Percentiles rank a stretch among this genome's conserved stretches.
Conservation (phyloP, 345 rosid species). For the Populus nigra region DNA sequence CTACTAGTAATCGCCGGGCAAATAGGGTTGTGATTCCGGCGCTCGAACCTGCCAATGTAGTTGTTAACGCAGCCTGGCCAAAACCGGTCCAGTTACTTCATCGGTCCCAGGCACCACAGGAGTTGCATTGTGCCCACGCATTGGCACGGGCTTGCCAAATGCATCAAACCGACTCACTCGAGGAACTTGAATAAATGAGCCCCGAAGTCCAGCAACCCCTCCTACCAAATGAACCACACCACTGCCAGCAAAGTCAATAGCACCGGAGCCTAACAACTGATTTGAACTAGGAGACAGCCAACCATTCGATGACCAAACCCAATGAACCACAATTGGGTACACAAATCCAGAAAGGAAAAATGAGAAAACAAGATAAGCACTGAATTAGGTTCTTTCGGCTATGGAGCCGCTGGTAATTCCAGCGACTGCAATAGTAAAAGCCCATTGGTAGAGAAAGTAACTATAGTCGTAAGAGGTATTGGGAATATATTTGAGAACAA, state of each 20-base stretch:
- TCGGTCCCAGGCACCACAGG: conserved; percentile 54
- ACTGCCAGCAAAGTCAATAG: conserved; percentile 62
- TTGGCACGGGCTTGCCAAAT: conserved; percentile 43
- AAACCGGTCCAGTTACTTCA: conserved; percentile 57
- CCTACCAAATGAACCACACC: conserved; percentile 61
- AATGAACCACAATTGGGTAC: conserved; percentile 55
- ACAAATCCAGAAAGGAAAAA: conserved; percentile 62
- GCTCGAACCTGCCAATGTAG: conserved; percentile 52
- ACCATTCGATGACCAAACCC: conserved; percentile 67
- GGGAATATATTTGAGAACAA: conserved; percentile 51
- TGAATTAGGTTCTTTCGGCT: conserved; percentile 76
- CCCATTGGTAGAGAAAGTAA: conserved; percentile 67
- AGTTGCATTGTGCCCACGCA: conserved; percentile 66
- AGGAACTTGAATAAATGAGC: conserved; percentile 55
- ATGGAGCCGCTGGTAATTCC: conserved; percentile 68
- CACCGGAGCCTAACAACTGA: conserved; percentile 49
- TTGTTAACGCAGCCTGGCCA: conserved; percentile 51
- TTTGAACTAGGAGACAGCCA: conserved; percentile 52
- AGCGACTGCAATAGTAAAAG: conserved; percentile 64
- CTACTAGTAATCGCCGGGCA: conserved; percentile 46
- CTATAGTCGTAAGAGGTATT: conserved; percentile 40
- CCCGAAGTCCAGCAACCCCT: conserved; percentile 57
- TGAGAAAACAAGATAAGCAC: conserved; percentile 61
- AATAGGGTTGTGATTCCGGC: conserved; percentile 51
- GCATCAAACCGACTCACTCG: conserved; percentile 57